Evolutionary conservation across 148 eudicot species (phyloP), one percentile per base, ranked within the genome.

Genomic region (Vaccinium corymbosum): DNA sequence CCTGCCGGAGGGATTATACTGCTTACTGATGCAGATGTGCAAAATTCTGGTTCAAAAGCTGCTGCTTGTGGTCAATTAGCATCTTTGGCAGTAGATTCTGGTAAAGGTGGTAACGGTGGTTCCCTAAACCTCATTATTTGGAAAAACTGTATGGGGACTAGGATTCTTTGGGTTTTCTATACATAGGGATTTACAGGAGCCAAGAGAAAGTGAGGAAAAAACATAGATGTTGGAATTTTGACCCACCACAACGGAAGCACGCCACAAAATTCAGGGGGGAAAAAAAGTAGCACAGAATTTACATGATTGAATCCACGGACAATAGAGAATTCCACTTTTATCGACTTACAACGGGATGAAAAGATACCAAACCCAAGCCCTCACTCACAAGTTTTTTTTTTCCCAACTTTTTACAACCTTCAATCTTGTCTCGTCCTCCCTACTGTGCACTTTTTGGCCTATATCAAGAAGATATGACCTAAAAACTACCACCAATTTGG

Each of bases 31-130:
- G 98, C 97, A 76, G 88, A 85, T 87, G 53, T 90, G 80, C 87
- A 86, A 89, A 90, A 86, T 81, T 94, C 94, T 73, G 99, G 99
- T 73, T 93, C 99, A 84, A 96, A 96, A 86, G 93, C 99, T 82
- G 90, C 94, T 87, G 89, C 98, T 85, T 94, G 99, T 89, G 95
- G 94, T 68, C 94, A 89, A 71, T 87, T 96, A 70, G 89, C 98
- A 82, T 87, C 93, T 85, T 85, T 96, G 76, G 90, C 99, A 27
- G 90, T 89, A 50, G 91, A 82, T 77, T 94, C 98, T 62, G 88
- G 68, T 80, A 93, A 92, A 91, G 98, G 99, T 95, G 70, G 4
- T n/a, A 52, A 46, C 22, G 68, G 76, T 81, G 49, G 29, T 78
- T 53, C 76, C 56, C 15, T 9, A 48, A 4, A 29, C 42, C 15